Percentiles rank a stretch among this genome's conserved stretches.
phyloP scores from a whole-genome alignment of 75 land plant species.

The Picea glauca region DNA sequence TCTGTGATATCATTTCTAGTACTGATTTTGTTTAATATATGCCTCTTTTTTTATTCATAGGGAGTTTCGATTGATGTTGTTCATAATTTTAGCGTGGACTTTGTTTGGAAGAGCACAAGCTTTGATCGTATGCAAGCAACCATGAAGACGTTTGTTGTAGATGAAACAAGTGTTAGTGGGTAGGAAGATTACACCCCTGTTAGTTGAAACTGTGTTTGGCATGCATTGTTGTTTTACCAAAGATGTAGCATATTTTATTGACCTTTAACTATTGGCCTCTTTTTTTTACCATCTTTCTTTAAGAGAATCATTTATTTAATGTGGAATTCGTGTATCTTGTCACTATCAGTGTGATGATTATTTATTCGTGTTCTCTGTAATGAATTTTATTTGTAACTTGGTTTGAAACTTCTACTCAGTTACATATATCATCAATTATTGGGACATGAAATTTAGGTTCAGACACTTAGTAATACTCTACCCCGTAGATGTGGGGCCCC shows the following conservation, averaged over 20 bases:
- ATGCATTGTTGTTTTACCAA: background rate
- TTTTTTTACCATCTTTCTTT: too few species aligned
- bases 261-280: background rate
- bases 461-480: slow-evolving; percentile 81
- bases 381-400: background rate
- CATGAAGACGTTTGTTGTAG: slow-evolving; percentile 99
- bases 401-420: slow-evolving; percentile 20
- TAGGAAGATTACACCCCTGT: slow-evolving; percentile 9
- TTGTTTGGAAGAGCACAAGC: slow-evolving; percentile 99
- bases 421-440: slow-evolving; percentile 96
- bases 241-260: background rate
- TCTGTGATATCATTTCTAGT: background rate
- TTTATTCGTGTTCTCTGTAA: background rate
- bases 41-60: slow-evolving; percentile 27
- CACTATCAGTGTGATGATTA: background rate
- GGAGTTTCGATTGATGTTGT: slow-evolving; percentile 99
- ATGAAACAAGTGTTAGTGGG: slow-evolving; percentile 99
- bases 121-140: slow-evolving; percentile 98
- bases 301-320: background rate
- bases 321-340: background rate
- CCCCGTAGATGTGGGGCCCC: slow-evolving; percentile 99
- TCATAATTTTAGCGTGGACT: slow-evolving; percentile 99
- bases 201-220: background rate
- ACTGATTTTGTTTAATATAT: background rate
- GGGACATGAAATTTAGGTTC: slow-evolving; percentile 97